Evolutionary conservation across 208 protist genomes (phyloP), one percentile per base, ranked within the genome.

Genomic region (Leptomonas seymouri): DNA sequence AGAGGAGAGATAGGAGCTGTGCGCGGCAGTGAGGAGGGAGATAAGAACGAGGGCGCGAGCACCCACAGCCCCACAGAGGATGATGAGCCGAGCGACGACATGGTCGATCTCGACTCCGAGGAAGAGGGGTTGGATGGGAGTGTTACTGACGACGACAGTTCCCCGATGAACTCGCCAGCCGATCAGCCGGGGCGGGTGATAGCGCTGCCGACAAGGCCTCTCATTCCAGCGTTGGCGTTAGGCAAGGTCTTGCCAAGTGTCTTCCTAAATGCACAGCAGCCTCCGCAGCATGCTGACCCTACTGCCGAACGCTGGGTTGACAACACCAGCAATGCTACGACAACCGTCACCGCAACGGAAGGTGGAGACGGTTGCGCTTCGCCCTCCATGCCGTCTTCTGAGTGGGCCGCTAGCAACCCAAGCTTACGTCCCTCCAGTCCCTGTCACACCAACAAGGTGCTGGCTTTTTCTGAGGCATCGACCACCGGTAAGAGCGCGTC

Each of bases 171-270:
- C 23, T 55, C 60, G 18, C 60, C 60, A 53, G 31, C 46, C 2
- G 60, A 65, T 8, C 28, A 65, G 60, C 60, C 60, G 11, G 30
- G 60, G 44, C 27, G n/a, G 25, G 16, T 31, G 1, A 6, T 55
- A 4, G 44, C 36, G n/a, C 15, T 36, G 39, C 42, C 50, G 0
- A 21, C n/a, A 5, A n/a, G 71, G 7, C 71, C 71, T 18, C 14
- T 60, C 30, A 71, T 76, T 31, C 71, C 71, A 4, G 27, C 49
- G 5, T 27, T 76, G 30, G 55, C 56, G 16, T 25, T 76, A 1
- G 63, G 63, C 55, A 70, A 46, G 34, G 70, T 45, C 30, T 25
- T 69, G 1, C 63, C 71, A 50, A 54, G 25, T 56, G 49, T 9
- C 30, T 42, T 46, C 53, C 16, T 31, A 20, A n/a, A 23, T 27